Base-by-base conservation (phyloP, 345 rosid species). In the Ceriops decandra region DNA sequence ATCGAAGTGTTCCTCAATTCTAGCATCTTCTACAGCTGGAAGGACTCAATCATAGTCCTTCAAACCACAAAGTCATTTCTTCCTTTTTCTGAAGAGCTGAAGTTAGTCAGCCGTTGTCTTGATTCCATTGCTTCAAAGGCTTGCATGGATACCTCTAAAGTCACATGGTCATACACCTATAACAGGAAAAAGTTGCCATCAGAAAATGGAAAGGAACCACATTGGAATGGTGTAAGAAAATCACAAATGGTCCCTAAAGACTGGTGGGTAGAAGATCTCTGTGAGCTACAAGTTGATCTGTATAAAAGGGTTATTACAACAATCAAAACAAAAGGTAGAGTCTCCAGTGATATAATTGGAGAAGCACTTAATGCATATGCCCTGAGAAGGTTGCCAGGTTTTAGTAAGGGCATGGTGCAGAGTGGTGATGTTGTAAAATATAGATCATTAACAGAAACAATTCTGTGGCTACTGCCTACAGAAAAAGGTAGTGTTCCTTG, bases 221-320 rank as follows among this genome's bases (percentile, higher is more conserved):
- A 31, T 11, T 76, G 79, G 79, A 76, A 76, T 56, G 80, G 63
- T 38, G 64, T 27, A 24, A 73, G 70, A 69, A 80, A 77, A 60
- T 77, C 66, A 10, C 77, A 79, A 46, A 60, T 31, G 0, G 85
- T 82, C 71, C 85, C 88, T 58, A 80, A 64, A 70, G 85, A 84
- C 62, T 82, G 88, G 88, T 84, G 85, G 85, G 84, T 84, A 6
- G 84, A 84, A 73, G 87, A 84, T 76, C 81, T 84, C 56, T 82
- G 87, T 22, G 85, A 78, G 59, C 81, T 84, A 63, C 80, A 75
- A 7, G 73, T 84, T 6, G 84, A 82, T 60, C 63, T 82, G 69
- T 84, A 77, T 71, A 77, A 75, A 69, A 70, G 81, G 73, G 79
- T 65, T 31, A 84, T 84, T 0, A n/a, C 79, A 51, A 70, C 76